phyloP scores from a whole-genome alignment of 148 eudicot species.

The Tetragonia tetragonoides region DNA sequence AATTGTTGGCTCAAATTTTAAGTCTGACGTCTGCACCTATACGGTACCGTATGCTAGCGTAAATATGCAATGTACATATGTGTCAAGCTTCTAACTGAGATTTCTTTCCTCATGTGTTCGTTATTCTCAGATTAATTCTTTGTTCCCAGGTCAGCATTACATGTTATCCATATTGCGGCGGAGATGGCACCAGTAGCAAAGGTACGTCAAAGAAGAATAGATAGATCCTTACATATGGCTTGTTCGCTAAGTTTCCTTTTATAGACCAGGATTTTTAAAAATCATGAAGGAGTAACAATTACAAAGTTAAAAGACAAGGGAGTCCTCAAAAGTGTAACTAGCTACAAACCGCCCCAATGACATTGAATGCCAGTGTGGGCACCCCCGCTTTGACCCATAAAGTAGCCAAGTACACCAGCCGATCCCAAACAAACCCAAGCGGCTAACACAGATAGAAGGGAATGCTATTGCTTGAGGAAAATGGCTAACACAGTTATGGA shows the following conservation, averaged over 20 bases:
- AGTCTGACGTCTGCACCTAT: conserved; percentile 54
- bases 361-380: too few species aligned
- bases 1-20: conserved; percentile 48
- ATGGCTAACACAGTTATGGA: background rate
- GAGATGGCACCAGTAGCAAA: conserved; percentile 99
- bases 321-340: too few species aligned
- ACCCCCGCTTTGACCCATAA: too few species aligned
- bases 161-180: conserved; percentile 90
- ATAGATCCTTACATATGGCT: background rate
- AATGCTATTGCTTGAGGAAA: background rate
- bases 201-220: conserved; percentile 40
- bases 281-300: too few species aligned
- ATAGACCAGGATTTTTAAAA: too few species aligned
- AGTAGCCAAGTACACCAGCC: too few species aligned
- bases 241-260: background rate
- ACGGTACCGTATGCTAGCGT: conserved; percentile 37
- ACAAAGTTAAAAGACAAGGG: too few species aligned
- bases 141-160: conserved; percentile 63
- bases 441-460: background rate
- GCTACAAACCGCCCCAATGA: too few species aligned
- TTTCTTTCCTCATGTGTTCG: background rate
- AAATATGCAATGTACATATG: background rate
- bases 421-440: too few species aligned
- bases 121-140: conserved; percentile 19
- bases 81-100: background rate